A percentile compares a stretch with the other conserved stretches of the same genome.
Evolutionary conservation across 192 early-diverging fungal genomes (phyloP).

Genomic region (Coemansia furcata): DNA sequence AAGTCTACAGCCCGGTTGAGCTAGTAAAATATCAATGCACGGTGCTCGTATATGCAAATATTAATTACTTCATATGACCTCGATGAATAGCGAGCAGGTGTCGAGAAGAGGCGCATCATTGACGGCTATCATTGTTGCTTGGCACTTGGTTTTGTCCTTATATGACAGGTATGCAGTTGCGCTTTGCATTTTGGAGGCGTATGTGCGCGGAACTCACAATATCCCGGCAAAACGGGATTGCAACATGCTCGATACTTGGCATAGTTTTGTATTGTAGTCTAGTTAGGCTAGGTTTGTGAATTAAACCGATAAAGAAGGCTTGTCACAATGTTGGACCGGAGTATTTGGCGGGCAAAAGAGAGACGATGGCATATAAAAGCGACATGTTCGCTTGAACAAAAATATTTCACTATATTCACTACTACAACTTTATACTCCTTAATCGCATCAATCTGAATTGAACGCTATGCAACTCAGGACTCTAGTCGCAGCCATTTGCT

Average conservation of each 20-base stretch:
- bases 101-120: background rate
- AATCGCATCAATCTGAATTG: background rate
- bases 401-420: background rate
- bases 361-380: background rate
- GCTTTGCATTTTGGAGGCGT: background rate
- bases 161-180: background rate
- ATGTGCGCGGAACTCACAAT: background rate
- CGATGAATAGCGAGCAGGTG: background rate
- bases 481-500: conserved; percentile 6
- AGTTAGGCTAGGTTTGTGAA: background rate
- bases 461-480: conserved; percentile 2
- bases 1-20: background rate
- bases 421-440: background rate
- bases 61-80: background rate
- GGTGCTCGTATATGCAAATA: background rate
- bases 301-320: background rate
- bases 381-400: background rate
- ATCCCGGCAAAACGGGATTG: background rate
- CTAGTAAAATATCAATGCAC: background rate
- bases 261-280: background rate
- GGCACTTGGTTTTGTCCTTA: background rate
- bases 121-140: background rate
- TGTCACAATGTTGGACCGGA: background rate
- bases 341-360: background rate
- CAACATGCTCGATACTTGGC: background rate